Percentiles rank a stretch among this genome's conserved stretches.
Conservation (phyloP, 2,329 filamentous ascomycete genomes). For the Sclerotinia nivalis region DNA sequence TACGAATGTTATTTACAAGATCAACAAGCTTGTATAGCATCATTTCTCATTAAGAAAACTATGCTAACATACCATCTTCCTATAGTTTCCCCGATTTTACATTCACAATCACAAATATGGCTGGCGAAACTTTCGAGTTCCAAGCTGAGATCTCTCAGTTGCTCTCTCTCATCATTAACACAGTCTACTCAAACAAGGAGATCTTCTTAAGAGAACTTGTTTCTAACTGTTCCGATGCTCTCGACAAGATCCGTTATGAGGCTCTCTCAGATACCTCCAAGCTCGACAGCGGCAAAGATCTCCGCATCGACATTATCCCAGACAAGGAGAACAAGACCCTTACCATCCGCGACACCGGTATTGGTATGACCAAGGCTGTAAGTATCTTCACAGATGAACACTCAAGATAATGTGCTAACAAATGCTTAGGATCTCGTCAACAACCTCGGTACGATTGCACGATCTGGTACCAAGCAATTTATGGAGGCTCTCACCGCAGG, state of each 20-base stretch:
- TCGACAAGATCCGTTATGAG: conserved; percentile 99
- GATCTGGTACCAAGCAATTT: conserved; percentile 99
- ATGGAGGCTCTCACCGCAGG: conserved; percentile 99
- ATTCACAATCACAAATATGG: conserved; percentile 62
- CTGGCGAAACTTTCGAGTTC: conserved; percentile 97
- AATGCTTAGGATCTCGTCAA: conserved; percentile 86
- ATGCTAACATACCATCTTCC: conserved; percentile 6
- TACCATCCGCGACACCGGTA: conserved; percentile 96
- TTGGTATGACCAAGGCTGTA: conserved; percentile 99
- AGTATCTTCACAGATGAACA: conserved; percentile 47
- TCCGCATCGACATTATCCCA: conserved; percentile 98
- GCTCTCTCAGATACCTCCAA: conserved; percentile 94
- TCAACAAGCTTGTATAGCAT: neutral
- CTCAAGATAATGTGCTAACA: conserved; percentile 43
- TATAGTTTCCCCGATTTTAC: conserved; percentile 23
- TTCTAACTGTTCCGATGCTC: conserved; percentile 97
- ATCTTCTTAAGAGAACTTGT: conserved; percentile 99
- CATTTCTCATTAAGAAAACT: neutral
- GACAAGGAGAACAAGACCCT: conserved; percentile 97
- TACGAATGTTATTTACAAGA: neutral
- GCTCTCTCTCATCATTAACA: conserved; percentile 99
- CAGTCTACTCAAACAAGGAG: conserved; percentile 99
- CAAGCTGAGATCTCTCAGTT: conserved; percentile 99
- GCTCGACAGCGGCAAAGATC: conserved; percentile 96
- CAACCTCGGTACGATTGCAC: conserved; percentile 99